phyloP scores from a whole-genome alignment of 192 early-diverging fungal genomes.

The Rhizoclosmatium globosum region DNA sequence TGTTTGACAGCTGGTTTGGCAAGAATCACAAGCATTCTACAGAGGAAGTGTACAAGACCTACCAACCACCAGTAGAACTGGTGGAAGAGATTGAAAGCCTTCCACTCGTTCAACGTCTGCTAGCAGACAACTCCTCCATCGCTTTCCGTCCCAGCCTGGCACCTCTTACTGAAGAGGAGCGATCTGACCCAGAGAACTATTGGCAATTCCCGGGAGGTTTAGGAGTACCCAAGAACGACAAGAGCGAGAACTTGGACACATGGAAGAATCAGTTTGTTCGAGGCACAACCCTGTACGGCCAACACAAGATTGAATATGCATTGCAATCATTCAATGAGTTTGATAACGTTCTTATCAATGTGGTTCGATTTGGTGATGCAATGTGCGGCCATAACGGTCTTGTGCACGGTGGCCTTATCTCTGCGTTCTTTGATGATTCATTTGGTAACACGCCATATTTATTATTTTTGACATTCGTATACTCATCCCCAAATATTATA shows the following conservation, averaged over 20 bases:
- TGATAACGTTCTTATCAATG: constrained; percentile 29
- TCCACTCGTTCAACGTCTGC: not conserved
- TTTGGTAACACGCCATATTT: not conserved
- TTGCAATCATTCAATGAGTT: constrained; percentile 2
- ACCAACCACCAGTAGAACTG: not conserved
- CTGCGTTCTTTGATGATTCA: constrained; percentile 28
- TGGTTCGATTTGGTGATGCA: constrained; percentile 14
- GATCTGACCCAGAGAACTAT: not conserved
- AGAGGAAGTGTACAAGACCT: not conserved
- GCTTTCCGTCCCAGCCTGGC: constrained; percentile 3
- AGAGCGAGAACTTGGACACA: not conserved
- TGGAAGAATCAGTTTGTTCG: not conserved
- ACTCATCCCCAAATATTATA: not conserved
- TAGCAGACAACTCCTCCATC: not conserved
- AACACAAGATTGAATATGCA: constrained; percentile 20
- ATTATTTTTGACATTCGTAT: too few species aligned
- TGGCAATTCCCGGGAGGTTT: not conserved
- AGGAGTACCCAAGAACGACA: not conserved
- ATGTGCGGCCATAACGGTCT: constrained; percentile 32
- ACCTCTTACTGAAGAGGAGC: not conserved
- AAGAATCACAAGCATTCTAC: not conserved
- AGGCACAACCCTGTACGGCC: constrained; percentile 29
- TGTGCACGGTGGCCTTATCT: constrained; percentile 33
- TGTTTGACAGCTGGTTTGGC: not conserved
- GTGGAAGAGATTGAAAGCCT: constrained; percentile 12